Evolutionary conservation across 805 yeast species (phyloP).

Genomic region (Suhomyces sp.): DNA sequence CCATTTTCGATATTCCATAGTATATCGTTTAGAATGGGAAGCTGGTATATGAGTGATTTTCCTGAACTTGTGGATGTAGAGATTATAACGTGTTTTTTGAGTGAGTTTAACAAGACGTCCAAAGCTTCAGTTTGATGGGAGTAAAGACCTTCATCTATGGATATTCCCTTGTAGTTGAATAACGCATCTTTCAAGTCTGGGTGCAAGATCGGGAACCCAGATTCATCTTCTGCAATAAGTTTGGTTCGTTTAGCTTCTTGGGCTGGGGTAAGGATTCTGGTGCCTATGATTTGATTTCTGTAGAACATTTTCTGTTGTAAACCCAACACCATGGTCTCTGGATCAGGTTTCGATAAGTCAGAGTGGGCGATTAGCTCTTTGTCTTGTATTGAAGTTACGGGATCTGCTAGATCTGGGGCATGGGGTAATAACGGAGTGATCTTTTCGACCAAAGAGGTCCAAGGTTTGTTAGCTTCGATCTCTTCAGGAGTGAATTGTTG

Average conservation of each 20-base stretch:
- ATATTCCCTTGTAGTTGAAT: constrained; percentile 42
- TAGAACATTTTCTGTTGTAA: constrained; percentile 53
- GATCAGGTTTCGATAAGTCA: constrained; percentile 28
- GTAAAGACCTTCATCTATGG: constrained; percentile 53
- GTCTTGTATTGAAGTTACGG: constrained; percentile 42
- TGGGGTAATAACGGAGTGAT: constrained; percentile 47
- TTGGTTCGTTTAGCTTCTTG: constrained; percentile 46
- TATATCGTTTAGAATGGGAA: constrained; percentile 65
- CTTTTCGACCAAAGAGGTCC: constrained; percentile 30
- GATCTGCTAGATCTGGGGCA: constrained; percentile 53
- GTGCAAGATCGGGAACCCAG: too few relatives aligned
- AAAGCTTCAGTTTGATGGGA: constrained; percentile 83
- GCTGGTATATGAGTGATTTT: constrained; percentile 86
- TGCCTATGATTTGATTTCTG: constrained; percentile 59
- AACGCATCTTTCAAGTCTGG: constrained; percentile 52
- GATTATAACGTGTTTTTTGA: constrained; percentile 64
- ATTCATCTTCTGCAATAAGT: constrained; percentile 34
- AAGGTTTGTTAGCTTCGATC: constrained; percentile 1
- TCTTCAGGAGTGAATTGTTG: constrained; percentile 23
- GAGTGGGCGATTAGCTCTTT: constrained; percentile 6
- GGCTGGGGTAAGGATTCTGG: constrained; percentile 46
- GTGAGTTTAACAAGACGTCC: constrained; percentile 48
- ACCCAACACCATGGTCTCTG: constrained; percentile 49
- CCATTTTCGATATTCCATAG: constrained; percentile 36
- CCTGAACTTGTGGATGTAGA: constrained; percentile 98